Evolutionary conservation across 306 rosid genomes (phyloP).

Genomic region (Corylus americana): DNA sequence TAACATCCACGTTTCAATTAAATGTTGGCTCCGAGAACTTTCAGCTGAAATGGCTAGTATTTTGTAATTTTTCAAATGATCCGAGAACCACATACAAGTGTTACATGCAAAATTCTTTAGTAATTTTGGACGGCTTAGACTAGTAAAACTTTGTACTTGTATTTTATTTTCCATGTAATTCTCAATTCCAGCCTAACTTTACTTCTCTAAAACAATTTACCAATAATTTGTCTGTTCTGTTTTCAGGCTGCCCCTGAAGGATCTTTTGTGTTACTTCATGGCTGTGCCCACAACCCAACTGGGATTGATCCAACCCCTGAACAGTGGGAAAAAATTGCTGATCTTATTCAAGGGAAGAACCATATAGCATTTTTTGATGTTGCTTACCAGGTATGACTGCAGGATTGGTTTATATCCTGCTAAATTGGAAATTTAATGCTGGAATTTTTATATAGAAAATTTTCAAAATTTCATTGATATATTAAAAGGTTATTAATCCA

Average conservation of each 20-base stretch:
- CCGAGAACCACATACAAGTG: neutral
- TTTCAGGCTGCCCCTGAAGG: slow-evolving; percentile 91
- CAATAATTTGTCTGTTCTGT: slow-evolving; percentile 7
- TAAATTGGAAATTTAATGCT: slow-evolving; percentile 2
- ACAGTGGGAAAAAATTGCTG: slow-evolving; percentile 95
- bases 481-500: neutral
- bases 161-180: neutral
- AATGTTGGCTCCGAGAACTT: neutral
- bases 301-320: slow-evolving; percentile 94
- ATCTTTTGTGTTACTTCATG: slow-evolving; percentile 91
- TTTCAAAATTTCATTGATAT: neutral
- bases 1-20: neutral
- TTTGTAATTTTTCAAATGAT: slow-evolving; percentile 3
- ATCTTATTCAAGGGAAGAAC: slow-evolving; percentile 77
- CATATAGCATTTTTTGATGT: slow-evolving; percentile 95
- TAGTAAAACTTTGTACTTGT: neutral
- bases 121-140: neutral
- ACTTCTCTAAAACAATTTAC: neutral
- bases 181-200: neutral
- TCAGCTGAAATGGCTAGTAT: neutral
- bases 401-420: neutral
- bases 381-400: slow-evolving; percentile 79
- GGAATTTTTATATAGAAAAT: neutral
- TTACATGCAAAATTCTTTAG: slow-evolving; percentile 14
- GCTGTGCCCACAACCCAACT: slow-evolving; percentile 99